These are phyloP conservation scores for Fusarium sp. DNA, from an alignment of 2,329 filamentous ascomycete genomes.

Conservation along the genomic window DNA sequence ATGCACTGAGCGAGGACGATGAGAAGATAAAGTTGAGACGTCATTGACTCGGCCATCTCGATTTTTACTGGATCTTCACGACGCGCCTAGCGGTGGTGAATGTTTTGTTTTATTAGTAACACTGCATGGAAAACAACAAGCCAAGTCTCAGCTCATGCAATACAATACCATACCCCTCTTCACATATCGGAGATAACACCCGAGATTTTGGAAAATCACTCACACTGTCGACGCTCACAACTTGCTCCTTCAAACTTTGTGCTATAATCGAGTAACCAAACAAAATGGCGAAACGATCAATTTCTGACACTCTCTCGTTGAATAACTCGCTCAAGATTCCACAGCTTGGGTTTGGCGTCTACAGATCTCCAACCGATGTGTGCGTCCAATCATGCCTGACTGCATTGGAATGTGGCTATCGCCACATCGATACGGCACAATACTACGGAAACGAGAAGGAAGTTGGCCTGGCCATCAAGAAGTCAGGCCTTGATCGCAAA, in stretches of 20 bases:
- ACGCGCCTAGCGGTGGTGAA: neutral
- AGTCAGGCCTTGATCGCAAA: slow-evolving; percentile 55
- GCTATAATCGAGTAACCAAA: neutral
- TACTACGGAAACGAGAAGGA: slow-evolving; percentile 53
- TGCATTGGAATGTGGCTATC: slow-evolving; percentile 64
- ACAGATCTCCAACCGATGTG: slow-evolving; percentile 63
- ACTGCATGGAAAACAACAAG: neutral
- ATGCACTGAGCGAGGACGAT: neutral
- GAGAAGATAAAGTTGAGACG: slow-evolving; percentile 17
- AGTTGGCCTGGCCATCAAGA: slow-evolving; percentile 59
- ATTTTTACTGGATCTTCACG: slow-evolving; percentile 25
- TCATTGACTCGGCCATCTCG: slow-evolving; percentile 20
- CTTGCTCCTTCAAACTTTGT: neutral
- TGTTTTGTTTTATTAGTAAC: neutral
- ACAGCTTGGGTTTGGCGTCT: slow-evolving; percentile 77
- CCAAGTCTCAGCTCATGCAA: neutral
- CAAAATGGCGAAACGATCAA: slow-evolving; percentile 20
- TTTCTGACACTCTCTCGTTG: slow-evolving; percentile 36
- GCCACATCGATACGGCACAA: slow-evolving; percentile 64
- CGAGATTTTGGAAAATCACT: neutral
- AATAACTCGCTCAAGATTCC: slow-evolving; percentile 59
- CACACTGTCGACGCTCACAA: neutral
- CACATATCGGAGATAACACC: neutral
- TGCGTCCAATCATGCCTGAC: slow-evolving; percentile 68
- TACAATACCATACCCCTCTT: slow-evolving; percentile 20